Evolutionary conservation across 192 early-diverging fungal species (phyloP).

Genomic region (Entomortierella lignicola): DNA sequence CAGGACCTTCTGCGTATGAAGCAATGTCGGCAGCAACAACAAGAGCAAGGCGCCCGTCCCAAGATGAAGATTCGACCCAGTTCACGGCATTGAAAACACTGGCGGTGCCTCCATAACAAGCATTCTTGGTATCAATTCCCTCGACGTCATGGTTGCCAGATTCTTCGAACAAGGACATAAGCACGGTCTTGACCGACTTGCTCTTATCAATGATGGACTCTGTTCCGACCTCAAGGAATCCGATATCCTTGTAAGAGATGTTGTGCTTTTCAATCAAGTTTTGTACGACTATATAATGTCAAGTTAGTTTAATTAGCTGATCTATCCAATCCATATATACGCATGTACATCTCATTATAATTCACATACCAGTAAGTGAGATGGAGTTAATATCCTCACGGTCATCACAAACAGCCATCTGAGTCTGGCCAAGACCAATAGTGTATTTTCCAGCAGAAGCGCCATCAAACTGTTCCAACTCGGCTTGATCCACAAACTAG

Average conservation of each 20-base stretch:
- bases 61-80: slow-evolving; percentile 94
- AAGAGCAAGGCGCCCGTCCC: slow-evolving; percentile 93
- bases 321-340: no score
- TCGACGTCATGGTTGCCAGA: slow-evolving; percentile 94
- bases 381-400: slow-evolving; percentile 95
- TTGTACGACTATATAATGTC: slow-evolving; percentile 89
- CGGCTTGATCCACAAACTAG: slow-evolving; percentile 73
- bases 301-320: no score
- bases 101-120: slow-evolving; percentile 98
- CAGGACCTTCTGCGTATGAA: slow-evolving; percentile 90
- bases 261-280: slow-evolving; percentile 94
- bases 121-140: slow-evolving; percentile 98
- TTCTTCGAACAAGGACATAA: slow-evolving; percentile 95
- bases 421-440: slow-evolving; percentile 94
- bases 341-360: no score
- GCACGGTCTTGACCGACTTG: slow-evolving; percentile 95
- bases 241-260: slow-evolving; percentile 87
- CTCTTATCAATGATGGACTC: slow-evolving; percentile 99
- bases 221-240: slow-evolving; percentile 96
- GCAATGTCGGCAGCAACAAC: slow-evolving; percentile 97
- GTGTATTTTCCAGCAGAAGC: slow-evolving; percentile 98
- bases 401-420: slow-evolving; percentile 97
- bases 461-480: slow-evolving; percentile 88
- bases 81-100: slow-evolving; percentile 97
- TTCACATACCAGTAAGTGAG: slow-evolving; percentile 77